Base-by-base conservation (phyloP, 768 basidiomycete genomes). In the Polyporus arcularius region DNA sequence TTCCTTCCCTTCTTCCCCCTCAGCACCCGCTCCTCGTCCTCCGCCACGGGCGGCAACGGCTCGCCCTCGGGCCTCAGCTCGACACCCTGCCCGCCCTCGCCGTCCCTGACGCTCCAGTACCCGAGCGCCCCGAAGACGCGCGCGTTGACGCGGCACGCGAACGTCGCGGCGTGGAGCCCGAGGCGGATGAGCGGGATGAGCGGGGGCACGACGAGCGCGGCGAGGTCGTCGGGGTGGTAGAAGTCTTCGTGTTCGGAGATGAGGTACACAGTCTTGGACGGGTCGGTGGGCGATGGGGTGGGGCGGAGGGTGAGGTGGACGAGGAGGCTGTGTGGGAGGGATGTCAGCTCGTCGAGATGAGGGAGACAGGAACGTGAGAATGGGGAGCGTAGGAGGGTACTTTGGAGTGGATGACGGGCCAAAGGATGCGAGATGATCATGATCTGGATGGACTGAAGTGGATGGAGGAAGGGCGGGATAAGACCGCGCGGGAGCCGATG, bases 161-260 rank as follows among this genome's bases (percentile, higher is more conserved):
- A 48, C 11, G 69, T 69, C 16, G 66, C 70, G 16, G 62, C 30
- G 40, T 63, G 60, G 28, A 82, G 71, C 1, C 68, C 69, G 16
- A 75, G 46, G 12, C 72, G 67, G 28, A 81, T 65, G 47, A 80
- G 61, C 0, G 78, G 77, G 0, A 71, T 70, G 16, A 80, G 72
- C 8, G 78, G 77, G 0, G 82, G 82, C 4, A 82, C 26, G 41
- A 82, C 57, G 8, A 82, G 72, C 8, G 75, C 69, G n/a, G 75
- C 70, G 41, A 83, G 72, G 41, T 84, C 80, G 77, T 83, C 81
- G 3, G 85, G 78, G 64, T 83, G 82, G 62, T 81, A 82, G 57
- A 84, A 80, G 66, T 87, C 85, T 65, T 88, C 85, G 64, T 89
- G 85, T 53, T 74, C 70, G 0, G 73, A 65, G 49, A 89, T 87